phyloP scores from a whole-genome alignment of 352 stramenopile species.

The Pythium graminicola region DNA sequence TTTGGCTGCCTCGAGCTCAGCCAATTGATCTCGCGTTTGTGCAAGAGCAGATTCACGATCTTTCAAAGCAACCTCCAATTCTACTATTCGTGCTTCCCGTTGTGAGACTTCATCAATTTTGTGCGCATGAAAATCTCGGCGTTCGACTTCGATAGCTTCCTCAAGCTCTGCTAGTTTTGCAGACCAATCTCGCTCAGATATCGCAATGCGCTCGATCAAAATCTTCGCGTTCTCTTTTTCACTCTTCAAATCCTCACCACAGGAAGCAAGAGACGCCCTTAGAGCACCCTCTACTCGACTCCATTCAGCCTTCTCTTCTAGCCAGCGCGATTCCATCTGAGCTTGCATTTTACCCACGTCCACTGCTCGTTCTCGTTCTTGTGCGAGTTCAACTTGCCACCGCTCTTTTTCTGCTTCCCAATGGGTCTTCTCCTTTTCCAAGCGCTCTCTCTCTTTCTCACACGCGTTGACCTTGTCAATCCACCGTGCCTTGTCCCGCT shows the following conservation, averaged over 20 bases:
- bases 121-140: not conserved
- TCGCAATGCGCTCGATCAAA: not conserved
- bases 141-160: not conserved
- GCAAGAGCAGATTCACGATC: not conserved
- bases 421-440: not conserved
- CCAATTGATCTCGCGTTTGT: not conserved
- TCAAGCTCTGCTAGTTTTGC: not conserved
- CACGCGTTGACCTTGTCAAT: not conserved
- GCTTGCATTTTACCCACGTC: not conserved
- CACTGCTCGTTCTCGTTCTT: not conserved
- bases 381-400: not conserved
- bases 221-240: not conserved
- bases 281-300: not conserved
- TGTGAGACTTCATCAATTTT: not conserved
- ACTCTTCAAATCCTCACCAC: not conserved
- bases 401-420: not conserved
- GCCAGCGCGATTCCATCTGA: not conserved
- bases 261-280: not conserved
- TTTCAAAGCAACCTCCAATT: not conserved
- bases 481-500: conserved; percentile 1
- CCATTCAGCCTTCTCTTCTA: conserved; percentile 1
- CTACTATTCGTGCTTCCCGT: not conserved
- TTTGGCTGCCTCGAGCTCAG: not conserved
- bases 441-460: not conserved
- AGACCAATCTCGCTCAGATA: not conserved